phyloP scores from a whole-genome alignment of 306 rosid species.

The Malus sylvestris region DNA sequence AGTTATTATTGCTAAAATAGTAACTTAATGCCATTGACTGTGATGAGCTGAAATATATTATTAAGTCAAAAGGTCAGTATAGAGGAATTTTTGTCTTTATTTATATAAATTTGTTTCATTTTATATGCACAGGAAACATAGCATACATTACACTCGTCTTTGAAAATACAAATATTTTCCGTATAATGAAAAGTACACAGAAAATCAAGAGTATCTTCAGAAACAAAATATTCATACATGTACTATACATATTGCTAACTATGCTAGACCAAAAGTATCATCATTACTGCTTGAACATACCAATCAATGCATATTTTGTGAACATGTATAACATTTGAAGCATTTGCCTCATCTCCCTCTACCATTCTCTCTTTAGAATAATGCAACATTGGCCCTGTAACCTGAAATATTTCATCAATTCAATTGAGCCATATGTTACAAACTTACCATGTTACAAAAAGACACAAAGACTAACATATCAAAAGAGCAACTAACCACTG shows the following conservation, averaged over 20 bases:
- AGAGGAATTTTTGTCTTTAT: neutral
- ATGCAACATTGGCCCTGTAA: constrained; percentile 70
- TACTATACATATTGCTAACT: neutral
- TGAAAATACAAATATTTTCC: neutral
- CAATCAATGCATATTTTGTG: constrained; percentile 73
- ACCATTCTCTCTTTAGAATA: constrained; percentile 54
- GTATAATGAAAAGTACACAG: neutral
- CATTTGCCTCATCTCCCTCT: constrained; percentile 46
- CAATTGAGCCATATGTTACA: neutral
- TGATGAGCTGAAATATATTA: neutral
- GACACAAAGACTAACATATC: neutral
- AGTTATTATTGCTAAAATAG: neutral
- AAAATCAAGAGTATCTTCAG: constrained; percentile 1
- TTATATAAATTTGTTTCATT: neutral
- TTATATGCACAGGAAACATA: neutral
- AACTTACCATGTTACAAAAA: neutral
- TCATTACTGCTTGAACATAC: constrained; percentile 27
- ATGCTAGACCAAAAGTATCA: neutral
- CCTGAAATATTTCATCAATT: constrained; percentile 33
- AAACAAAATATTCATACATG: neutral
- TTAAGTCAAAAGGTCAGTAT: neutral
- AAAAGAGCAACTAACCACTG: constrained; percentile 42
- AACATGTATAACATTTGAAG: constrained; percentile 60
- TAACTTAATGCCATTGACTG: neutral
- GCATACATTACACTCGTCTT: neutral